A percentile compares a stretch with the other conserved stretches of the same genome.
Conservation (phyloP, 2,329 filamentous ascomycete species). For the Akanthomyces lecanii region DNA sequence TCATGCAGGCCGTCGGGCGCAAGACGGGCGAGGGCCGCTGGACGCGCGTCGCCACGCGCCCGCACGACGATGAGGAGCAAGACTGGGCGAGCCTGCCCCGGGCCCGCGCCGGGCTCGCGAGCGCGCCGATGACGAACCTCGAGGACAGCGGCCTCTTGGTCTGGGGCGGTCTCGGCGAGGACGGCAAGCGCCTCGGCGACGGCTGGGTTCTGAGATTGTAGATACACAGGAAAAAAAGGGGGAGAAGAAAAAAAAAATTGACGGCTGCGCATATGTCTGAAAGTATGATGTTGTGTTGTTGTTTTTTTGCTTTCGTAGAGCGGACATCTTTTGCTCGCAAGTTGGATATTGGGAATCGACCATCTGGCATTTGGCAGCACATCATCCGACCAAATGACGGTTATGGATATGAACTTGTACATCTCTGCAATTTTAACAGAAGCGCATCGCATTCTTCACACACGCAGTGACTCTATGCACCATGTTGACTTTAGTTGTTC, state of each 20-base stretch:
- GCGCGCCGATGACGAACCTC: slow-evolving; percentile 52
- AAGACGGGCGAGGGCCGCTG: slow-evolving; percentile 57
- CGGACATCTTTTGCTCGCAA: background rate
- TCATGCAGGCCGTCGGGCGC: slow-evolving; percentile 48
- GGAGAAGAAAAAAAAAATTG: too few species aligned
- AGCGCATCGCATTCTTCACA: background rate
- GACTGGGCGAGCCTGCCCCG: slow-evolving; percentile 40
- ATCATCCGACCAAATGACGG: background rate
- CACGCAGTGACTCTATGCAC: background rate
- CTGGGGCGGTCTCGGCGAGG: slow-evolving; percentile 55
- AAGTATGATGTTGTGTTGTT: background rate
- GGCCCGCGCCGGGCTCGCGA: slow-evolving; percentile 55
- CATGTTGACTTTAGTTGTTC: background rate
- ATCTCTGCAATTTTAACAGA: background rate
- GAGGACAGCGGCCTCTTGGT: slow-evolving; percentile 57
- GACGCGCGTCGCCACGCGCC: slow-evolving; percentile 43
- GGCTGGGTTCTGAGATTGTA: slow-evolving; percentile 59
- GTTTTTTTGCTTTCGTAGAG: background rate
- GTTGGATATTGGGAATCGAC: background rate
- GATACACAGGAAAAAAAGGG: slow-evolving; percentile 3
- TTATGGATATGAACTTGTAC: background rate
- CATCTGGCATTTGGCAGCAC: background rate
- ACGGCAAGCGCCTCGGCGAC: slow-evolving; percentile 51
- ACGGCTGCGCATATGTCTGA: background rate
- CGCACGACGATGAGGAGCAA: slow-evolving; percentile 50